Evolutionary conservation across 257 asterid species (phyloP).

Genomic region (Leonotis leonurus): DNA sequence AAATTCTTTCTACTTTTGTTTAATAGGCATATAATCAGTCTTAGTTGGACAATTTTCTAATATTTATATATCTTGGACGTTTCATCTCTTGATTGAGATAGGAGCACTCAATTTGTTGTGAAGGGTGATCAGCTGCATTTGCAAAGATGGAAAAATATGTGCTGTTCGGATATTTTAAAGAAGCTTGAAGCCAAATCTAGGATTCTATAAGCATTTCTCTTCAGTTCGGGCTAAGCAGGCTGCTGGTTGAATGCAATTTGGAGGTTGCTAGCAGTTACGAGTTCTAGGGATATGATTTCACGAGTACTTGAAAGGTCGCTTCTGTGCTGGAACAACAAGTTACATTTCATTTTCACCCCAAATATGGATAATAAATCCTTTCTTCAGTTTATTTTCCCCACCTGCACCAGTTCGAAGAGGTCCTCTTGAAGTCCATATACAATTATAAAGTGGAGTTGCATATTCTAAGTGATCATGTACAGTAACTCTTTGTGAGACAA

Average conservation of each 20-base stretch:
- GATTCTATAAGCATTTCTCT: neutral
- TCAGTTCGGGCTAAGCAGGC: neutral
- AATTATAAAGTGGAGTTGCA: neutral
- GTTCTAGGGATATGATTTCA: no score
- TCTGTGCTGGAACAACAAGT: no score
- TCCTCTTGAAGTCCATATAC: neutral
- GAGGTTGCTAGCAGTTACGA: no score
- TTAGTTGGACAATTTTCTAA: neutral
- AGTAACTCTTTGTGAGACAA: neutral
- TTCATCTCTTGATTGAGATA: neutral
- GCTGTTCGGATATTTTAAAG: neutral
- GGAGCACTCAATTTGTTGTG: neutral
- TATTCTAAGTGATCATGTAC: neutral
- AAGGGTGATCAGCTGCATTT: neutral
- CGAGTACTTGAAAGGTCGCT: no score
- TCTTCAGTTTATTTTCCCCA: neutral
- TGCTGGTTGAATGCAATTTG: neutral
- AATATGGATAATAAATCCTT: neutral
- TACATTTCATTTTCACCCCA: no score
- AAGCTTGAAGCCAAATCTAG: neutral
- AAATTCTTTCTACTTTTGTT: neutral
- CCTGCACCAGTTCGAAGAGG: neutral
- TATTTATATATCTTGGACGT: neutral
- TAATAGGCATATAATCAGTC: neutral
- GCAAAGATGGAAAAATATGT: neutral